phyloP scores from a whole-genome alignment of 2,329 filamentous ascomycete species.

The Chaetoscypha palmicola region DNA sequence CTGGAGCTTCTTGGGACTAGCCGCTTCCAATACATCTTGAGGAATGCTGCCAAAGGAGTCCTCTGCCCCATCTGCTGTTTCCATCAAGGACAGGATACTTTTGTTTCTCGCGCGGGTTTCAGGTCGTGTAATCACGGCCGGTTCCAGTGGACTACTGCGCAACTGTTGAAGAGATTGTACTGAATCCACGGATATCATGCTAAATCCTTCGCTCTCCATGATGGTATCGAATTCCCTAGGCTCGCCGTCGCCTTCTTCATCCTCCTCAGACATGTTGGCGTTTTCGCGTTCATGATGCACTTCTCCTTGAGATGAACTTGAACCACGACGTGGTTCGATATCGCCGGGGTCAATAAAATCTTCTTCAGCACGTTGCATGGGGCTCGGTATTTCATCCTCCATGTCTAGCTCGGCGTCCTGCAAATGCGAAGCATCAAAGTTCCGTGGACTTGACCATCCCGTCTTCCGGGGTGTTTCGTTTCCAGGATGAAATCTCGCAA shows the following conservation, averaged over 20 bases:
- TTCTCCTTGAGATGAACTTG: neutral
- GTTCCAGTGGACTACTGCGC: conserved; percentile 30
- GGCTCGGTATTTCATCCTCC: too few relatives aligned
- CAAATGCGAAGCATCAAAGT: conserved; percentile 11
- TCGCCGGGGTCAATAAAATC: too few relatives aligned
- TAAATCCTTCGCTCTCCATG: conserved; percentile 50
- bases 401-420: neutral
- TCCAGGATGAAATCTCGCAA: conserved; percentile 24
- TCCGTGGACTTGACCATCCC: conserved; percentile 26
- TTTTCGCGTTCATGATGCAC: conserved; percentile 5
- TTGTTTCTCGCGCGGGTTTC: conserved; percentile 11
- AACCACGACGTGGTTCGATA: neutral
- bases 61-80: conserved; percentile 7
- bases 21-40: conserved; percentile 19
- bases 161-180: conserved; percentile 42
- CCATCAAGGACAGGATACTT: conserved; percentile 12
- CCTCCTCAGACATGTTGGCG: conserved; percentile 20
- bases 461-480: conserved; percentile 20
- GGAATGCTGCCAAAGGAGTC: conserved; percentile 26
- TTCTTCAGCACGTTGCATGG: conserved; percentile 1
- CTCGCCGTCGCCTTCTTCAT: conserved; percentile 31
- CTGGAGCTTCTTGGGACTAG: neutral
- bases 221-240: conserved; percentile 46
- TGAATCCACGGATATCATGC: conserved; percentile 49
- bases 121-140: conserved; percentile 13